Evolutionary conservation across 2,329 filamentous ascomycete species (phyloP).

Genomic region (Cladosporium sp.): DNA sequence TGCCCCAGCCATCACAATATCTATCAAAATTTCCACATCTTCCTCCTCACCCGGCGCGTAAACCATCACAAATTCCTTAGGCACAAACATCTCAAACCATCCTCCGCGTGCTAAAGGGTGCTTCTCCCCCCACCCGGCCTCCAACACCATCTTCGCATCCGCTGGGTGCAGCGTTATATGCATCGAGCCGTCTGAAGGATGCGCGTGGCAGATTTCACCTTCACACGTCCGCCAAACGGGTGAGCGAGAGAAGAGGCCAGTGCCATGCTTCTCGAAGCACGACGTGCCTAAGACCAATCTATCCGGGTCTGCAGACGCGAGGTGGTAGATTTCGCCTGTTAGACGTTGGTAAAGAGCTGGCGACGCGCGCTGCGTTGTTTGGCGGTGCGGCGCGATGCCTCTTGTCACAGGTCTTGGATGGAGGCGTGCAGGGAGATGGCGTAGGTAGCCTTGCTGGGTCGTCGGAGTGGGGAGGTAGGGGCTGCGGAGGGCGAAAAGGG

Average conservation of each 20-base stretch:
- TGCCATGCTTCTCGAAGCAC: constrained; percentile 77
- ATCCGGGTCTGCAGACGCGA: constrained; percentile 44
- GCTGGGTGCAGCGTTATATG: constrained; percentile 76
- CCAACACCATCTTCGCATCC: constrained; percentile 66
- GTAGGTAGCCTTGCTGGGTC: constrained; percentile 51
- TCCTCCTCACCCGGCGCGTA: constrained; percentile 69
- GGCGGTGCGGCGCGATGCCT: constrained; percentile 77
- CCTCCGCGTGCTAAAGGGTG: constrained; percentile 62
- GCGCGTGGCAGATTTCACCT: constrained; percentile 79
- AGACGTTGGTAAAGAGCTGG: constrained; percentile 52
- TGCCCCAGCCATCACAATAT: constrained; percentile 68
- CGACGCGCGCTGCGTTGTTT: constrained; percentile 63
- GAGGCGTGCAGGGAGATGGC: constrained; percentile 54
- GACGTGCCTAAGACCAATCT: constrained; percentile 53
- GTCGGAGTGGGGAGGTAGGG: constrained; percentile 56
- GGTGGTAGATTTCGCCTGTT: constrained; percentile 47
- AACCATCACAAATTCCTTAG: constrained; percentile 71
- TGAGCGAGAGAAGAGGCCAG: constrained; percentile 65
- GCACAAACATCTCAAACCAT: constrained; percentile 64
- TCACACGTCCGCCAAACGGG: constrained; percentile 66
- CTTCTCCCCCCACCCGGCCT: constrained; percentile 72
- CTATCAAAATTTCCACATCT: constrained; percentile 63
- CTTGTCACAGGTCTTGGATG: constrained; percentile 62
- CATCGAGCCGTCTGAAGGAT: constrained; percentile 69
- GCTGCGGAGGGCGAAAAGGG: constrained; percentile 65